Evolutionary conservation across 2,329 filamentous ascomycete species (phyloP).

Genomic region (Emergomyces pasteurianus): DNA sequence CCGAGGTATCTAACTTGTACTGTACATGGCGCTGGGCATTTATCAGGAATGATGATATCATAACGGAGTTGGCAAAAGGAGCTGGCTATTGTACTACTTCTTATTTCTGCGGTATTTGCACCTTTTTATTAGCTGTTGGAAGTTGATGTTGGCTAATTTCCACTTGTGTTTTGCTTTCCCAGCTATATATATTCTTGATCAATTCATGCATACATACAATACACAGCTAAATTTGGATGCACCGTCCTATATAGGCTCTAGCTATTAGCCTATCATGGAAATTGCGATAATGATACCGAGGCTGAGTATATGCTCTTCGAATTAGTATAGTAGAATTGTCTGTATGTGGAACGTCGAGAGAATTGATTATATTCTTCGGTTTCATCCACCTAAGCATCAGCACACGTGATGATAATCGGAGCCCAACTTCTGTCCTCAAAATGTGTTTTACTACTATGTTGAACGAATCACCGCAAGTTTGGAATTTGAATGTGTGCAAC

Average conservation of each 20-base stretch:
- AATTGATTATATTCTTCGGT: not conserved
- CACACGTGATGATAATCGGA: no score
- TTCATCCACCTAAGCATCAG: no score
- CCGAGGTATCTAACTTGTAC: constrained; percentile 27
- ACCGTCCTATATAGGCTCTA: not conserved
- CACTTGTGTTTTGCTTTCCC: not conserved
- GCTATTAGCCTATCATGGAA: no score
- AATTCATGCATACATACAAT: not conserved
- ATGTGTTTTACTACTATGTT: not conserved
- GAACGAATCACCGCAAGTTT: not conserved
- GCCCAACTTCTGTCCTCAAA: no score
- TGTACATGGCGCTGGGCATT: constrained; percentile 21
- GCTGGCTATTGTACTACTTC: not conserved
- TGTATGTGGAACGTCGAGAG: no score
- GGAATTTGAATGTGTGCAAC: not conserved
- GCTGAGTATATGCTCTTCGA: not conserved
- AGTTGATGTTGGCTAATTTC: not conserved
- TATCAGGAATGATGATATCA: constrained; percentile 25
- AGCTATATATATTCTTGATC: not conserved
- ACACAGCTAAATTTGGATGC: not conserved
- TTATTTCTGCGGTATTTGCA: not conserved
- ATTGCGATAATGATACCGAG: not conserved
- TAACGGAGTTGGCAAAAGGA: constrained; percentile 10
- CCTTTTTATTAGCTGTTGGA: not conserved
- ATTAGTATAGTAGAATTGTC: no score